Percentiles rank a stretch among this genome's conserved stretches.
phyloP scores from a whole-genome alignment of 768 basidiomycete species.

The Rhizopogon vesiculosus region DNA sequence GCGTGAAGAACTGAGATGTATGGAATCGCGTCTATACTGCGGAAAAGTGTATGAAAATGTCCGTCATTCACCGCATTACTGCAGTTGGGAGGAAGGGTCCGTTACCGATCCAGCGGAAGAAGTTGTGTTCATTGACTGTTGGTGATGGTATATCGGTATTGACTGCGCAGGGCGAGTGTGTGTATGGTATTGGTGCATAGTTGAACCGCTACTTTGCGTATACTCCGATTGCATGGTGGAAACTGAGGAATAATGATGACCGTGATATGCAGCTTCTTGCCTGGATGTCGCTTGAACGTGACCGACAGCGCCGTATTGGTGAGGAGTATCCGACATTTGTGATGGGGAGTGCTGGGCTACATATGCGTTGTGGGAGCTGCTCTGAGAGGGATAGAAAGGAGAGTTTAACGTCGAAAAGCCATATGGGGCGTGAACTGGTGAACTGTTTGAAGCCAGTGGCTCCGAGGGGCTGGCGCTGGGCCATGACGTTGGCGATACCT shows the following conservation, averaged over 20 bases:
- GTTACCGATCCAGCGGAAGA: slow-evolving; percentile 23
- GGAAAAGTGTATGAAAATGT: not conserved
- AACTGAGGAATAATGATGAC: slow-evolving; percentile 21
- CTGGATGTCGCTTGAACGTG: slow-evolving; percentile 18
- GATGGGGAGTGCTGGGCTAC: slow-evolving; percentile 29
- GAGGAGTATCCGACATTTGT: slow-evolving; percentile 19
- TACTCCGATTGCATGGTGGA: slow-evolving; percentile 24
- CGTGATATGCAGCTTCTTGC: slow-evolving; percentile 14
- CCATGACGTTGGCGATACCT: slow-evolving; percentile 23
- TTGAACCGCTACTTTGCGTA: slow-evolving; percentile 12
- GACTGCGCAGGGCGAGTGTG: slow-evolving; percentile 24
- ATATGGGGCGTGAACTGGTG: slow-evolving; percentile 23
- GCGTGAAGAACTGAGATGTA: not conserved
- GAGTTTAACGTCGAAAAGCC: slow-evolving; percentile 51
- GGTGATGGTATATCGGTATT: slow-evolving; percentile 20
- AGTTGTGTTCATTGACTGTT: slow-evolving; percentile 15
- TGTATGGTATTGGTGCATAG: slow-evolving; percentile 16
- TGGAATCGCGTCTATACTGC: not conserved
- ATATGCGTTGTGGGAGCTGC: slow-evolving; percentile 27
- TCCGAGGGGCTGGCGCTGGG: slow-evolving; percentile 14
- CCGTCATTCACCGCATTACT: slow-evolving; percentile 12
- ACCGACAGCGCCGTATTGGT: slow-evolving; percentile 24
- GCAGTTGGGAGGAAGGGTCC: slow-evolving; percentile 19
- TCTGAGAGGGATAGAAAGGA: slow-evolving; percentile 48
- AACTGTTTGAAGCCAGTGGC: slow-evolving; percentile 15